Conservation (phyloP, 164 flowering plant genomes). For the Piper longum region DNA sequence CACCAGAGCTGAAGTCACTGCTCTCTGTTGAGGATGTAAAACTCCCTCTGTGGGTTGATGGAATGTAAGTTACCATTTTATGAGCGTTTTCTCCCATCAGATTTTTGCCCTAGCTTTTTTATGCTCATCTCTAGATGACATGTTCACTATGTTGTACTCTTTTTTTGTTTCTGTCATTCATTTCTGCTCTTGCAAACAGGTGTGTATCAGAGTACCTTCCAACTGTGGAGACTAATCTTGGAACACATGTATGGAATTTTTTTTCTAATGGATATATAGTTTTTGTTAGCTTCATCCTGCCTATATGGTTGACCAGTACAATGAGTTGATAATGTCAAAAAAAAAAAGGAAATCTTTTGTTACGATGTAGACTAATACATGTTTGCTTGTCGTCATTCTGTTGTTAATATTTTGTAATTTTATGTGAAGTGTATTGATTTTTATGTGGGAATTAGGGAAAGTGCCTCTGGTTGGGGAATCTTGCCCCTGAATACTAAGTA, state of each 20-base stretch:
- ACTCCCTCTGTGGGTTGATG: conserved; percentile 82
- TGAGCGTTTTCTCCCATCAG: neutral
- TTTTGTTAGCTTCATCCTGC: neutral
- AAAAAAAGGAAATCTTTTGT: no score
- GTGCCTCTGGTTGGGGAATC: no score
- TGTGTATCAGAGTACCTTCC: conserved; percentile 98
- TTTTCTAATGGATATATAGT: neutral
- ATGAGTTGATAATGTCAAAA: no score
- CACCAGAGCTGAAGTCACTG: conserved; percentile 57
- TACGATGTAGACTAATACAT: no score
- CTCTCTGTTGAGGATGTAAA: conserved; percentile 79
- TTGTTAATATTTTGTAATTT: no score
- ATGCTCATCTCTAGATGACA: neutral
- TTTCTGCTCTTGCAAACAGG: conserved; percentile 28
- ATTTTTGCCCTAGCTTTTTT: neutral
- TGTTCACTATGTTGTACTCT: neutral
- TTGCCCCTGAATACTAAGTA: no score
- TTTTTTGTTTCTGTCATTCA: conserved; percentile 1
- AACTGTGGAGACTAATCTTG: conserved; percentile 53
- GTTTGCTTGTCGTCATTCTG: no score
- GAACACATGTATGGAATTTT: conserved; percentile 37
- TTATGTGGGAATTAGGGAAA: no score
- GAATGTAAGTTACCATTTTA: conserved; percentile 45
- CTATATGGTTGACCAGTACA: no score
- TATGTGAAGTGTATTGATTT: no score